Percentiles rank a stretch among this genome's conserved stretches.
phyloP scores from a whole-genome alignment of 768 basidiomycete species.

The Chiua virens region DNA sequence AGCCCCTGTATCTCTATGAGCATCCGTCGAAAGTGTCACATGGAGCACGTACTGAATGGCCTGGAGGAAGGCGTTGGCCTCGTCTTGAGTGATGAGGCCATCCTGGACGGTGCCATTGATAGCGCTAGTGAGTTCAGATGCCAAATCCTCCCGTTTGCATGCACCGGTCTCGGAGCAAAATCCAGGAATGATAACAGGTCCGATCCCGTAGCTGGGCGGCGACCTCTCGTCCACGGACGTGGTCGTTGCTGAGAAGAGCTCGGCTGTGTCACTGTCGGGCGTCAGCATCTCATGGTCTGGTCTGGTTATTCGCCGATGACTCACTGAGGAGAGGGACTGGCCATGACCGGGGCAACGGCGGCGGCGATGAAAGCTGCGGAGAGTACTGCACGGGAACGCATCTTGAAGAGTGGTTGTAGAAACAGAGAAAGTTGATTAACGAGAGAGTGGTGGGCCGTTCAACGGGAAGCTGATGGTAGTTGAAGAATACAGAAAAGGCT shows the following conservation, averaged over 20 bases:
- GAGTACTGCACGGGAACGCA: conserved; percentile 8
- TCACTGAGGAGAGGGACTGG: conserved; percentile 7
- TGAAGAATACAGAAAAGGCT: conserved; percentile 16
- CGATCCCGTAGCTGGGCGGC: too few species aligned
- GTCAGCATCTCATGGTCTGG: neutral
- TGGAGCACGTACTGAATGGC: neutral
- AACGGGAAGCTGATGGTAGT: conserved; percentile 9
- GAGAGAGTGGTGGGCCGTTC: conserved; percentile 12
- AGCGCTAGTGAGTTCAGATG: too few species aligned
- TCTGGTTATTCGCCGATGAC: neutral
- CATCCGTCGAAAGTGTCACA: too few species aligned
- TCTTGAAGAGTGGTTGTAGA: conserved; percentile 3
- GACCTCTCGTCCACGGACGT: too few species aligned
- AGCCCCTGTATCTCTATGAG: neutral
- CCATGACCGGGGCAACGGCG: conserved; percentile 7
- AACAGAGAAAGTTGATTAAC: neutral
- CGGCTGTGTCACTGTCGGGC: neutral
- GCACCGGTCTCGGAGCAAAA: too few species aligned
- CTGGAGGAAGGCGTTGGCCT: neutral
- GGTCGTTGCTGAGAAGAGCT: neutral
- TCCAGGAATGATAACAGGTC: too few species aligned
- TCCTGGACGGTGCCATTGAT: too few species aligned
- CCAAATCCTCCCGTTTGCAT: too few species aligned
- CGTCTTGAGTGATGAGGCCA: neutral
- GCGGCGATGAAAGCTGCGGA: conserved; percentile 3